Conservation (phyloP, 805 yeast species). For the Saccharomyces jurei region DNA sequence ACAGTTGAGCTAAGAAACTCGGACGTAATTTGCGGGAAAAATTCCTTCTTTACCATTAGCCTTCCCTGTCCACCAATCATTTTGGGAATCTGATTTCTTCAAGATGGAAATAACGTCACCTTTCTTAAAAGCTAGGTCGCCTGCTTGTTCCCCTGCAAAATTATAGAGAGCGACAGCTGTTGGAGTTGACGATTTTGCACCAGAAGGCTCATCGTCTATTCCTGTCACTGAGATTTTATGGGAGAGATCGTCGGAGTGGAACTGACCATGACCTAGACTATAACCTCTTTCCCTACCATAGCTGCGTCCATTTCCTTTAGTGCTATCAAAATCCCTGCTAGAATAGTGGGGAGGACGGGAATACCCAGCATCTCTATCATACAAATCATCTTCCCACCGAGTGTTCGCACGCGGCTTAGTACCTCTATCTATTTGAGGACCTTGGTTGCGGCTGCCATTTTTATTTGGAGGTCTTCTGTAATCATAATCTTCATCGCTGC, state of each 20-base stretch:
- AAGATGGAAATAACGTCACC: conserved; percentile 87
- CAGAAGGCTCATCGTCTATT: neutral
- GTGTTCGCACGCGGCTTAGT: neutral
- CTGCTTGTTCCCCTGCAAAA: conserved; percentile 87
- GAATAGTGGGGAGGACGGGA: neutral
- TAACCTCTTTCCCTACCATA: neutral
- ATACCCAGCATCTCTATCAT: neutral
- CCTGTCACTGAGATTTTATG: conserved; percentile 31
- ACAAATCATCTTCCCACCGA: neutral
- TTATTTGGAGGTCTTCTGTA: neutral
- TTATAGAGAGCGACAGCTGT: conserved; percentile 86
- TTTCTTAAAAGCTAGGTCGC: conserved; percentile 86
- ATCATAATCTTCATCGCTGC: neutral
- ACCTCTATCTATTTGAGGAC: neutral
- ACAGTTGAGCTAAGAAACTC: conserved; percentile 35
- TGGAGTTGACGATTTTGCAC: conserved; percentile 31
- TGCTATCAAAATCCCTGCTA: neutral
- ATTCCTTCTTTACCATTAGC: conserved; percentile 79
- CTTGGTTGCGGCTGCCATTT: neutral
- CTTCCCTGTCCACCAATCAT: conserved; percentile 99
- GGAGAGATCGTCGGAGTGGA: conserved; percentile 28
- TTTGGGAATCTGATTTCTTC: conserved; percentile 77
- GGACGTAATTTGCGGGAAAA: conserved; percentile 96
- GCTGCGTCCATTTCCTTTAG: neutral
- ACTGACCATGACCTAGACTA: conserved; percentile 2